Conservation (phyloP, 2,329 filamentous ascomycete genomes). For the Clonostachys rhizophaga region DNA sequence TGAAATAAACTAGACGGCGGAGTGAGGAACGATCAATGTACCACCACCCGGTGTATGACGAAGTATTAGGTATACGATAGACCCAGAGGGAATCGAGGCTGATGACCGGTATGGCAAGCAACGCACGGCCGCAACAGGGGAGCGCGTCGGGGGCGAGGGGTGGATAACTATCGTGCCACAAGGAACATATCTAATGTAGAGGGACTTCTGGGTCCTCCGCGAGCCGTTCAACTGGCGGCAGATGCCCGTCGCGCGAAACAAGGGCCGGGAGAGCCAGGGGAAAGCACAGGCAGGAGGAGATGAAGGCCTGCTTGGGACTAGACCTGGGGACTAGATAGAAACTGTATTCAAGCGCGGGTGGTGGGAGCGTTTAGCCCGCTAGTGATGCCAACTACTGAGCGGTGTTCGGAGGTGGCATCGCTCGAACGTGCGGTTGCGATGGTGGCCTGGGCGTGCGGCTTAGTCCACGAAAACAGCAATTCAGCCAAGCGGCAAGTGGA, state of each 20-base stretch:
- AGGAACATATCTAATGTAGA: slow-evolving; percentile 6
- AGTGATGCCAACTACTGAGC: not conserved
- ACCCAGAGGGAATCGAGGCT: slow-evolving; percentile 20
- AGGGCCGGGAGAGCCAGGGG: not conserved
- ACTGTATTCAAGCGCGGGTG: not conserved
- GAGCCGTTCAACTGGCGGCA: not conserved
- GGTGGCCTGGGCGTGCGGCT: not conserved
- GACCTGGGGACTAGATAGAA: not conserved
- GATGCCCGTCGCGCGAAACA: too few species aligned
- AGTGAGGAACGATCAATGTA: slow-evolving; percentile 25
- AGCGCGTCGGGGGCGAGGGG: slow-evolving; percentile 17
- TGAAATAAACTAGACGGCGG: slow-evolving; percentile 22
- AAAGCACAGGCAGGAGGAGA: not conserved
- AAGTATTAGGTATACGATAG: slow-evolving; percentile 25
- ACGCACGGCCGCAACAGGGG: not conserved
- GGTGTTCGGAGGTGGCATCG: not conserved
- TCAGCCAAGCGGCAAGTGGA: too few species aligned
- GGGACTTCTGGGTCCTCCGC: not conserved
- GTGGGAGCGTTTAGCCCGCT: not conserved
- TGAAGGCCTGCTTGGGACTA: not conserved
- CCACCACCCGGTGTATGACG: slow-evolving; percentile 20
- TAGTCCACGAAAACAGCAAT: too few species aligned
- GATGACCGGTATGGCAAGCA: slow-evolving; percentile 2
- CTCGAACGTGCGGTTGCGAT: not conserved
- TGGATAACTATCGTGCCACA: slow-evolving; percentile 26